Conservation (phyloP, 2,329 filamentous ascomycete genomes). For the Cladosporium sp. region DNA sequence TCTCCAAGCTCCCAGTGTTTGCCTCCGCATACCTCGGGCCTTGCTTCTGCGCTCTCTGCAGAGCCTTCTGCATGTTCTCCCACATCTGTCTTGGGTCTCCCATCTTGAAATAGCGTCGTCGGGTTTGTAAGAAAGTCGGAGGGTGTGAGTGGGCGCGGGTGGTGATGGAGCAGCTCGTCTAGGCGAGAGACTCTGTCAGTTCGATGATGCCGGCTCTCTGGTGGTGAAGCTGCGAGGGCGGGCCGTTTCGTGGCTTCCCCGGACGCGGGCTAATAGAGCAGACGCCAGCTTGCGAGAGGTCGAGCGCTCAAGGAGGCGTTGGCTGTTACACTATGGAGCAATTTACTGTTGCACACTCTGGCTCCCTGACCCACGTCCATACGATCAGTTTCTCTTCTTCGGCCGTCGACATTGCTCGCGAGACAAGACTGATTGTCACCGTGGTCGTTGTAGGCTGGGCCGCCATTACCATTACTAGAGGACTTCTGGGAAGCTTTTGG, state of each 20-base stretch:
- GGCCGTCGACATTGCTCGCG: constrained; percentile 45
- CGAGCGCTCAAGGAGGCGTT: not conserved
- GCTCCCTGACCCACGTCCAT: constrained; percentile 43
- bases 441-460: constrained; percentile 41
- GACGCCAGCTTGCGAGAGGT: constrained; percentile 17
- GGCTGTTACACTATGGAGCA: constrained; percentile 27
- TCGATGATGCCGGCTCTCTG: not conserved
- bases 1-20: constrained; percentile 13
- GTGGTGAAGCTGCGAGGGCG: constrained; percentile 6
- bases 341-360: constrained; percentile 31
- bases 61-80: constrained; percentile 60
- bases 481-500: constrained; percentile 20
- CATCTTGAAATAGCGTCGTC: constrained; percentile 22
- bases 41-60: constrained; percentile 47
- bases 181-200: constrained; percentile 3
- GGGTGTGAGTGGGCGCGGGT: not conserved
- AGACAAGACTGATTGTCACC: constrained; percentile 48
- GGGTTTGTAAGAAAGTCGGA: too few species aligned
- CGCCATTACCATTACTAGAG: constrained; percentile 23
- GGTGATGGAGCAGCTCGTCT: constrained; percentile 3
- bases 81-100: constrained; percentile 62
- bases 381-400: constrained; percentile 49
- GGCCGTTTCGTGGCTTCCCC: constrained; percentile 2
- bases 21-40: constrained; percentile 34
- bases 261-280: not conserved